These are phyloP conservation scores for Amanita bisporigera DNA, from an alignment of 1,284 basidiomycete species.

Conservation along the genomic window DNA sequence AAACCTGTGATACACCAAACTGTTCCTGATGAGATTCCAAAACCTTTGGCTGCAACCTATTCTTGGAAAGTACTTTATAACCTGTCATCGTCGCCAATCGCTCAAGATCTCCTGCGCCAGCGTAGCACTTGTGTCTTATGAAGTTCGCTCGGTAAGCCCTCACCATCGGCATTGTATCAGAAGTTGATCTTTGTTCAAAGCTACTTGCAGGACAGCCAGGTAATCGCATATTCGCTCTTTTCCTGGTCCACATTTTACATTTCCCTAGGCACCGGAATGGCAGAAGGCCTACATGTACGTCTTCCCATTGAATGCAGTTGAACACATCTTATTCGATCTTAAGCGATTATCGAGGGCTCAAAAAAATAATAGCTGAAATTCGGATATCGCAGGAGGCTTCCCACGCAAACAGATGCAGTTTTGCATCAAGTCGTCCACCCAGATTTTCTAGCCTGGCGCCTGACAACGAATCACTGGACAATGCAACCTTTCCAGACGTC, in stretches of 20 bases:
- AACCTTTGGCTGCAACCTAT: too few species aligned
- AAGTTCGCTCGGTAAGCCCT: slow-evolving; percentile 60
- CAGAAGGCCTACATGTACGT: slow-evolving; percentile 79
- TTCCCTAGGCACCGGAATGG: slow-evolving; percentile 74
- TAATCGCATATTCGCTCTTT: slow-evolving; percentile 29
- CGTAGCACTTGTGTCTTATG: slow-evolving; percentile 42
- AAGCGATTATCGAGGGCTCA: slow-evolving; percentile 77
- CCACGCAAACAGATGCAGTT: neutral
- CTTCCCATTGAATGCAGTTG: slow-evolving; percentile 10
- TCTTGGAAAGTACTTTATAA: too few species aligned
- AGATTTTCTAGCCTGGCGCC: neutral
- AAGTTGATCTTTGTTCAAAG: slow-evolving; percentile 40
- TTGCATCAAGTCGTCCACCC: neutral
- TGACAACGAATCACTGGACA: neutral
- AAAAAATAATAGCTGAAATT: slow-evolving; percentile 68
- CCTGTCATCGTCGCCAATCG: neutral
- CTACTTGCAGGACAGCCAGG: slow-evolving; percentile 75
- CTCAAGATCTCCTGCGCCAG: neutral
- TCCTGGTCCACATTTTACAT: neutral
- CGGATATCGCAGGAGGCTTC: slow-evolving; percentile 49
- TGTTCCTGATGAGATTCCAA: neutral
- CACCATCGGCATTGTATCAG: neutral
- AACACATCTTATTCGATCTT: slow-evolving; percentile 9
- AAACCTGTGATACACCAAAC: neutral
- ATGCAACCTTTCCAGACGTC: neutral